Conservation (phyloP, 2,329 filamentous ascomycete species). For the Exophiala spinifera region DNA sequence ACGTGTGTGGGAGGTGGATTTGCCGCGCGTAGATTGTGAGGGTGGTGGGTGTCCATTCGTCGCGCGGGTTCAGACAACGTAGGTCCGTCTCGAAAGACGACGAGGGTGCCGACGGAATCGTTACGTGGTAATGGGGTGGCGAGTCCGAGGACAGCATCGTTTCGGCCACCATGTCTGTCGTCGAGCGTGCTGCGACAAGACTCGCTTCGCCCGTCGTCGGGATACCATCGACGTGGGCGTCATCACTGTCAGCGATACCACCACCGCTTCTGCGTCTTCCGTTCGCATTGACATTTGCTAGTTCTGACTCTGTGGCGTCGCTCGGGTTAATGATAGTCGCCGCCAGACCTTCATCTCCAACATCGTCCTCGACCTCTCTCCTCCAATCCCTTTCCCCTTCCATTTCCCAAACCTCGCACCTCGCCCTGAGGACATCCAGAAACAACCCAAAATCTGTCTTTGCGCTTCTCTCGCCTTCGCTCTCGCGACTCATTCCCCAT, state of each 20-base stretch:
- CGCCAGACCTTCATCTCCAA: constrained; percentile 35
- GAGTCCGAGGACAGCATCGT: constrained; percentile 19
- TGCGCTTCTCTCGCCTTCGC: constrained; percentile 55
- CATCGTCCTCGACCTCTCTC: constrained; percentile 34
- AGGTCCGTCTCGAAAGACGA: constrained; percentile 12
- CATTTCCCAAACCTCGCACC: constrained; percentile 84
- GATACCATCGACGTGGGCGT: not conserved
- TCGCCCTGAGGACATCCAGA: constrained; percentile 69
- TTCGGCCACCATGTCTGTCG: not conserved
- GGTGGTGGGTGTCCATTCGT: constrained; percentile 21
- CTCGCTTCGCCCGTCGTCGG: not conserved
- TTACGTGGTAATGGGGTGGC: constrained; percentile 28
- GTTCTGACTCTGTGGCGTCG: not conserved
- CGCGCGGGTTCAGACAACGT: constrained; percentile 19
- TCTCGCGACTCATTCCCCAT: constrained; percentile 31
- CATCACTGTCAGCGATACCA: not conserved
- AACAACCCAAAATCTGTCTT: constrained; percentile 74
- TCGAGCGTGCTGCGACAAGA: not conserved
- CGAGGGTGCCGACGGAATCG: not conserved
- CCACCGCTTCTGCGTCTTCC: not conserved
- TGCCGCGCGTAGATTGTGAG: constrained; percentile 41
- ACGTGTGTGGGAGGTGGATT: constrained; percentile 50
- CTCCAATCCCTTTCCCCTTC: constrained; percentile 71
- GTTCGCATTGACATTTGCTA: not conserved
- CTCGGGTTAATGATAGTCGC: constrained; percentile 1